Percentiles rank a stretch among this genome's conserved stretches.
Conservation (phyloP, 352 stramenopile species). For the Globisporangium nagaii region DNA sequence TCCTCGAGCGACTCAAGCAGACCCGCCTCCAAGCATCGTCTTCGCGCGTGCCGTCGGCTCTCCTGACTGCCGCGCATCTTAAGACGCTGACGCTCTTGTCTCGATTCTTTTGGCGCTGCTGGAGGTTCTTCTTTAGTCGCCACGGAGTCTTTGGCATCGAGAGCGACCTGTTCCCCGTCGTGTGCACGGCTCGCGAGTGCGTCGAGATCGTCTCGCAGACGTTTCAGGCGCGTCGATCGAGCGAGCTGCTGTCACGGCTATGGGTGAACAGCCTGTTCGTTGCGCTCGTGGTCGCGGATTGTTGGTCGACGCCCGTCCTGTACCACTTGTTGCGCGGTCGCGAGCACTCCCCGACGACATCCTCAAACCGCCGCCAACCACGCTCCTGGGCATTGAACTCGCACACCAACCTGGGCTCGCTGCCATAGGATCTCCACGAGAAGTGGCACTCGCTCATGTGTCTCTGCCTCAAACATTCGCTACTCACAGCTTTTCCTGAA, state of each 20-base stretch:
- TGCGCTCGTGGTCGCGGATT: slow-evolving; percentile 1
- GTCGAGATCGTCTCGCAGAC: slow-evolving; percentile 4
- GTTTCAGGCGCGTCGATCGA: slow-evolving; percentile 4
- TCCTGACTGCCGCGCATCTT: too few relatives aligned
- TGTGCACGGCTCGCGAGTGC: background rate
- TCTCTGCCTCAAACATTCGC: slow-evolving; percentile 16
- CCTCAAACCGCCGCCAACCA: background rate
- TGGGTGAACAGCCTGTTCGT: slow-evolving; percentile 11
- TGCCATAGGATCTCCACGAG: slow-evolving; percentile 13
- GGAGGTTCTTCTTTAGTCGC: slow-evolving; percentile 4
- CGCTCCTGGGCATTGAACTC: slow-evolving; percentile 17
- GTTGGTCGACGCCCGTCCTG: slow-evolving; percentile 7
- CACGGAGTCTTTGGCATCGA: slow-evolving; percentile 3
- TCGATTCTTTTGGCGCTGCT: background rate
- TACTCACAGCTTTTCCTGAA: slow-evolving; percentile 1
- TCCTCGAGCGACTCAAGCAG: background rate
- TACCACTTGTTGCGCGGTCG: background rate
- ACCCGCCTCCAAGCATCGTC: background rate
- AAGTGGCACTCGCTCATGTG: slow-evolving; percentile 7
- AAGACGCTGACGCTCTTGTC: background rate
- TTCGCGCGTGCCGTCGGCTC: background rate
- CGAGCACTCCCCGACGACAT: too few relatives aligned
- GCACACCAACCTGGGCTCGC: slow-evolving; percentile 10
- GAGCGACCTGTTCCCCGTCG: background rate
- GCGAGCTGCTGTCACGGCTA: background rate